A percentile compares a stretch with the other conserved stretches of the same genome.
These are phyloP conservation scores for Rhazya stricta DNA, from an alignment of 257 asterid genomes.

Conservation along the genomic window DNA sequence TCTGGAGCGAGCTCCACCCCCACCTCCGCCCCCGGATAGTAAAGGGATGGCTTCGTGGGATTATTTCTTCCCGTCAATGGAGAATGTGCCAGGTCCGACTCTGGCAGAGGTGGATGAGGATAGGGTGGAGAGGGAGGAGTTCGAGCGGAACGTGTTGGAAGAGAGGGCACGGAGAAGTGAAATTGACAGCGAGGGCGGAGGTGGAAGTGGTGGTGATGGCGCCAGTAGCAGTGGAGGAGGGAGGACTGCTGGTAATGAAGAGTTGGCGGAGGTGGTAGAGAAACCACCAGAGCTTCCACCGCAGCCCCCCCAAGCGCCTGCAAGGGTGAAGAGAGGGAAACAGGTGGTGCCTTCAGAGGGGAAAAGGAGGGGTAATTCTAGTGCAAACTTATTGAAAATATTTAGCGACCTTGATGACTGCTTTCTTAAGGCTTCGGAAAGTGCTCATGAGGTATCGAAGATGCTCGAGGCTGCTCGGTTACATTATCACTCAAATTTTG, in stretches of 20 bases:
- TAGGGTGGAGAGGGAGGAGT: constrained; percentile 48
- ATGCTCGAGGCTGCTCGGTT: constrained; percentile 93
- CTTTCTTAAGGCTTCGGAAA: constrained; percentile 81
- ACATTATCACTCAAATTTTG: constrained; percentile 94
- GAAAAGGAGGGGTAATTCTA: constrained; percentile 43
- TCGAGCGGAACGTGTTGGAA: constrained; percentile 46
- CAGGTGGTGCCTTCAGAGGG: constrained; percentile 48
- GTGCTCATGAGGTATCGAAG: constrained; percentile 86
- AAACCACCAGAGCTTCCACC: constrained; percentile 48
- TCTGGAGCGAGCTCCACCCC: constrained; percentile 29
- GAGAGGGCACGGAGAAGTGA: constrained; percentile 49
- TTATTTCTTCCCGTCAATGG: constrained; percentile 52
- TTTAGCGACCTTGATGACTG: constrained; percentile 80
- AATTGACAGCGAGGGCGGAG: constrained; percentile 21
- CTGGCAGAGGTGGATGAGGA: constrained; percentile 61
- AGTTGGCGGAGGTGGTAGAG: constrained; percentile 45
- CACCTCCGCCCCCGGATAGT: constrained; percentile 44
- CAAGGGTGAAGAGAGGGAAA: constrained; percentile 61
- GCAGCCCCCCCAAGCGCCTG: constrained; percentile 51
- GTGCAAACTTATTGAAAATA: constrained; percentile 50
- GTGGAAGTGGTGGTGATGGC: not conserved
- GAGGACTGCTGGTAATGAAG: constrained; percentile 31
- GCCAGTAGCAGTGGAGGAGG: constrained; percentile 24
- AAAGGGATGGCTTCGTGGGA: constrained; percentile 53
- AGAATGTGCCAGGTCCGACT: constrained; percentile 55